phyloP scores from a whole-genome alignment of 106 monocot species.

The Dioscorea alata region DNA sequence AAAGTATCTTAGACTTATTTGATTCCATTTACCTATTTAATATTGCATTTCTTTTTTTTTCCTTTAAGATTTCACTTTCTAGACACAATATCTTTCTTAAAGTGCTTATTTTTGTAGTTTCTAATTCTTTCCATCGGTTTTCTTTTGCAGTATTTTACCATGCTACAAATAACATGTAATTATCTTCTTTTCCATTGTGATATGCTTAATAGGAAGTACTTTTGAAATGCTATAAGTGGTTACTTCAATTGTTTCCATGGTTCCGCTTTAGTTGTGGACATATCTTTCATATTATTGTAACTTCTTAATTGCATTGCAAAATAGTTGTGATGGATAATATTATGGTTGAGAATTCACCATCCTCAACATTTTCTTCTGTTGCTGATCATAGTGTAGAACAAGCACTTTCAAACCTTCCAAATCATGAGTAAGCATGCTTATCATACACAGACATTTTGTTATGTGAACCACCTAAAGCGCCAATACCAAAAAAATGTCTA shows the following conservation, averaged over 20 bases:
- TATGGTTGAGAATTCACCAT: conserved; percentile 2
- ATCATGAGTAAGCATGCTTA: conserved; percentile 2
- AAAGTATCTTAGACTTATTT: no score
- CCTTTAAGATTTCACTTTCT: not conserved
- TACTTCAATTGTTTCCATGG: not conserved
- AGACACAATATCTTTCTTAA: not conserved
- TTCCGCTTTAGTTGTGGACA: not conserved
- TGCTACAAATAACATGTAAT: no score
- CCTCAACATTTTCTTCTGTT: not conserved
- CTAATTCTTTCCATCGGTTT: not conserved
- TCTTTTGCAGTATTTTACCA: not conserved
- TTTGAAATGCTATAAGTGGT: not conserved
- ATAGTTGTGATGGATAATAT: not conserved
- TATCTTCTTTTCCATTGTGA: not conserved
- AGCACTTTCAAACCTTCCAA: not conserved
- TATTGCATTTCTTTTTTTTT: not conserved
- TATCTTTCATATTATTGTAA: not conserved
- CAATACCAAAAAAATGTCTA: no score
- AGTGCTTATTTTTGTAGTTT: not conserved
- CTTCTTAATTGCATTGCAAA: not conserved
- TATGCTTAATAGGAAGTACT: not conserved
- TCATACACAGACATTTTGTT: not conserved
- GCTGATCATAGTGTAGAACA: not conserved
- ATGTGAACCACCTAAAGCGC: not conserved
- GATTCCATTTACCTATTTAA: no score